phyloP scores from a whole-genome alignment of 305 asterid genomes.

The Coffea humblotiana region DNA sequence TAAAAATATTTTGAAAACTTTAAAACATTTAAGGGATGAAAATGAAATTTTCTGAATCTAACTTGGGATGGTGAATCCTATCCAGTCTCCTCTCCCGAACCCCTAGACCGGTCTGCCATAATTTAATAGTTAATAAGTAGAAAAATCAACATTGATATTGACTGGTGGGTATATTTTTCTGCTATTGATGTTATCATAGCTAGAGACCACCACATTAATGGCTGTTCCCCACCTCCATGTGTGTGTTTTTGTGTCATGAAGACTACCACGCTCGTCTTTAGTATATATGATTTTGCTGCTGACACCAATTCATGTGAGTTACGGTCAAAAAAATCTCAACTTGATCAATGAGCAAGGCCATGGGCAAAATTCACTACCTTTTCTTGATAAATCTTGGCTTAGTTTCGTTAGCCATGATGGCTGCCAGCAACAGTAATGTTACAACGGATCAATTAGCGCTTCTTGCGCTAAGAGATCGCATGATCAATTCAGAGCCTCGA shows the following conservation, averaged over 20 bases:
- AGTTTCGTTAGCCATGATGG: background rate
- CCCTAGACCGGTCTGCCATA: too few species aligned
- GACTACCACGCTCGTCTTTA: too few species aligned
- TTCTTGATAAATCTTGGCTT: background rate
- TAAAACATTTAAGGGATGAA: background rate
- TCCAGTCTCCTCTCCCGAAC: too few species aligned
- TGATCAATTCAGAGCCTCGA: background rate
- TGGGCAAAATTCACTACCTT: background rate
- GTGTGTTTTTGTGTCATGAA: too few species aligned
- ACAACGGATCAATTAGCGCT: slow-evolving; percentile 14
- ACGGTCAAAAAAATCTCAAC: background rate
- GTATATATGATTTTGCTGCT: too few species aligned
- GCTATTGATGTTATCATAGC: too few species aligned
- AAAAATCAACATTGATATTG: too few species aligned
- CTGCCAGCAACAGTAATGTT: background rate
- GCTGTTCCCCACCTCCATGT: background rate
- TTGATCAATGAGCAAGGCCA: background rate
- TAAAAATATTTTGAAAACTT: background rate
- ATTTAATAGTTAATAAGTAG: too few species aligned
- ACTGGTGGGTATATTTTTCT: too few species aligned
- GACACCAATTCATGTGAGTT: background rate
- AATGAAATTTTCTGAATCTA: too few species aligned
- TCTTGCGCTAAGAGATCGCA: background rate
- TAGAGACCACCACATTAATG: too few species aligned
- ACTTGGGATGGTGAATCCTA: too few species aligned